Evolutionary conservation across 2,329 filamentous ascomycete species (phyloP), one percentile per base, ranked within the genome.

Genomic region (Colletotrichum salicis): DNA sequence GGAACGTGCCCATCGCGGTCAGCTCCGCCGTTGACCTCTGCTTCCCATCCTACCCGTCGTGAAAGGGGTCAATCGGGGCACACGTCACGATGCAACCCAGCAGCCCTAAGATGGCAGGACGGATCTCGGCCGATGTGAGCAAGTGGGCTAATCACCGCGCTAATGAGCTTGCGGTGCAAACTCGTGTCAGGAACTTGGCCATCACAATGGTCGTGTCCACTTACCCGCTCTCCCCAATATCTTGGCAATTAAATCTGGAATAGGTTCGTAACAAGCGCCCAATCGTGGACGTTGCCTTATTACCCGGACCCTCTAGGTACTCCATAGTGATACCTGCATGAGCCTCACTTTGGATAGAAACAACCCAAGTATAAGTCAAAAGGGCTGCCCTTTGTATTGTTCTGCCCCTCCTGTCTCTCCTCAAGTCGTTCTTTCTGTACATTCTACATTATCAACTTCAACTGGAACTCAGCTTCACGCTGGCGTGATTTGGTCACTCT

Each of bases 401-500:
- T 5, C 7, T 7, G 33, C n/a, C 27, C 37, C 56, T 54, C 31
- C 11, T 31, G 7, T 48, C 19, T 48, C 12, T 8, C n/a, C 13
- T 31, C 56, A 6, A 13, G 22, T 54, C 64, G n/a, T 13, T 48
- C 29, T 61, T 48, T 55, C 15, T 37, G 31, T 31, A 45, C 57
- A 24, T 58, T 35, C 35, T 41, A 19, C 35, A 41, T 24, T n/a
- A 35, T 27, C 51, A 55, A 62, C 48, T 67, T 55, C 57, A 55
- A 48, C 24, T 41, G n/a, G 48, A 52, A 27, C 64, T 45, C 64
- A 45, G 55, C 15, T 48, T 54, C 58, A 45, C 64, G 57, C 57
- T 45, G 57, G 57, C 64, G 57, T 62, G 58, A 62, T 62, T 48
- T 48, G 55, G 33, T 41, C 57, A 15, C 22, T 67, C 57, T 35